Evolutionary conservation across 345 rosid genomes (phyloP).

Genomic region (Euphorbia tirucalli): DNA sequence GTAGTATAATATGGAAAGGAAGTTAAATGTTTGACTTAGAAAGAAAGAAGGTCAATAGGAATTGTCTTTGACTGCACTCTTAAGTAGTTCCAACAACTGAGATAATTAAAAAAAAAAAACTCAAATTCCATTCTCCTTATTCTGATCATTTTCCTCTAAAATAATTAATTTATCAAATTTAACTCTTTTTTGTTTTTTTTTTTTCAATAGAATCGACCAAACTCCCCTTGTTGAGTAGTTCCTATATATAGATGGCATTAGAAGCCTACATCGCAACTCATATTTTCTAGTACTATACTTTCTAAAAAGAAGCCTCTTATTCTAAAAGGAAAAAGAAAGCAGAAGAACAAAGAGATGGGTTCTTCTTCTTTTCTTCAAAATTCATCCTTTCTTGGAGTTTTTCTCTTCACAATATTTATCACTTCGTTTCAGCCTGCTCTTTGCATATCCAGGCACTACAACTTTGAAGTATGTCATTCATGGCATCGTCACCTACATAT

Average conservation of each 20-base stretch:
- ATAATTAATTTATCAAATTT: too few species aligned
- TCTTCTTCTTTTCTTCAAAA: slow-evolving; percentile 35
- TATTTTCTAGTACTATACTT: neutral
- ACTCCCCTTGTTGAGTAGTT: slow-evolving; percentile 21
- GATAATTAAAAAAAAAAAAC: neutral
- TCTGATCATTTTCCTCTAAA: neutral
- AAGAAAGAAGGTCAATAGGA: slow-evolving; percentile 44
- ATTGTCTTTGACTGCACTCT: slow-evolving; percentile 79
- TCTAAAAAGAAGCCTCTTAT: neutral
- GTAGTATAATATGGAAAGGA: too few species aligned
- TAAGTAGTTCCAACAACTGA: slow-evolving; percentile 67
- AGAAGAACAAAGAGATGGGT: slow-evolving; percentile 20
- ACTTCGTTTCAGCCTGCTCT: slow-evolving; percentile 7
- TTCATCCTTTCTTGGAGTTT: slow-evolving; percentile 14
- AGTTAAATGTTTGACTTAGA: slow-evolving; percentile 36
- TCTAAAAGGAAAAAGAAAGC: slow-evolving; percentile 10
- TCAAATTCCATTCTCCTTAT: too few species aligned
- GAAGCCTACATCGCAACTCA: slow-evolving; percentile 15
- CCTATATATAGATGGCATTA: slow-evolving; percentile 31
- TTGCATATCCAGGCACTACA: slow-evolving; percentile 26
- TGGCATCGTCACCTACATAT: too few species aligned
- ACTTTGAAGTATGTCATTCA: slow-evolving; percentile 20
- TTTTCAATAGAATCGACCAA: slow-evolving; percentile 11
- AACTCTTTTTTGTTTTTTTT: neutral
- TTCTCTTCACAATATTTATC: slow-evolving; percentile 4